Conservation (phyloP, 2,329 filamentous ascomycete species). For the Clonostachys byssicola region DNA sequence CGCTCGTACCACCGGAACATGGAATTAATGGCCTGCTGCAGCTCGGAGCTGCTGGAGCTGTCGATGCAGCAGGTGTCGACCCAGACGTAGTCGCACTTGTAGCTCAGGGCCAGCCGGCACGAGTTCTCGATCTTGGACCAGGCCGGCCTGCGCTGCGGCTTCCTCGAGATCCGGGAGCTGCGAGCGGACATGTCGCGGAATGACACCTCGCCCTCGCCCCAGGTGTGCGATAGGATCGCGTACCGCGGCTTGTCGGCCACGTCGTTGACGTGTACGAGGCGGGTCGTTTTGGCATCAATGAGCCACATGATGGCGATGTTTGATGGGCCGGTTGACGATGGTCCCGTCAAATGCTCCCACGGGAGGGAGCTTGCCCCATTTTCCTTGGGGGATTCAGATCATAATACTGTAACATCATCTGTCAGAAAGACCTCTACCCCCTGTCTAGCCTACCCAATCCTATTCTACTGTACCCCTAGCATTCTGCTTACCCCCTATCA, state of each 20-base stretch:
- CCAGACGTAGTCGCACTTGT: slow-evolving; percentile 13
- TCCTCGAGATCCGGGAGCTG: neutral
- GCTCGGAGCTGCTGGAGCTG: slow-evolving; percentile 11
- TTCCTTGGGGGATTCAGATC: too few relatives aligned
- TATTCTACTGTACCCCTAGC: too few relatives aligned
- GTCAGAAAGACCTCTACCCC: too few relatives aligned
- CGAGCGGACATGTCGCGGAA: slow-evolving; percentile 9
- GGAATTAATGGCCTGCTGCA: slow-evolving; percentile 17
- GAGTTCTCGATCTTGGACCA: slow-evolving; percentile 9
- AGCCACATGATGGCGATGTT: slow-evolving; percentile 10
- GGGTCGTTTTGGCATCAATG: slow-evolving; percentile 11
- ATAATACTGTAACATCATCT: too few relatives aligned
- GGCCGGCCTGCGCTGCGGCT: slow-evolving; percentile 5
- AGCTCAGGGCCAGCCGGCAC: slow-evolving; percentile 6
- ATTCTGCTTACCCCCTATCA: too few relatives aligned
- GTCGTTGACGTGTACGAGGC: slow-evolving; percentile 11
- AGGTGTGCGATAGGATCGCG: slow-evolving; percentile 16
- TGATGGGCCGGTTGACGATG: too few relatives aligned
- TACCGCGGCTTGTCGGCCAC: slow-evolving; percentile 5
- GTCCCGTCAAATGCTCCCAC: too few relatives aligned
- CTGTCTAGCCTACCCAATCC: too few relatives aligned
- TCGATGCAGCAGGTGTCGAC: slow-evolving; percentile 17
- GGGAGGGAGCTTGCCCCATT: too few relatives aligned
- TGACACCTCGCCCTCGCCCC: slow-evolving; percentile 10
- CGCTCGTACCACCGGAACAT: slow-evolving; percentile 14